phyloP scores from a whole-genome alignment of 2,329 filamentous ascomycete species.

The Ceratocystis eucalypticola region DNA sequence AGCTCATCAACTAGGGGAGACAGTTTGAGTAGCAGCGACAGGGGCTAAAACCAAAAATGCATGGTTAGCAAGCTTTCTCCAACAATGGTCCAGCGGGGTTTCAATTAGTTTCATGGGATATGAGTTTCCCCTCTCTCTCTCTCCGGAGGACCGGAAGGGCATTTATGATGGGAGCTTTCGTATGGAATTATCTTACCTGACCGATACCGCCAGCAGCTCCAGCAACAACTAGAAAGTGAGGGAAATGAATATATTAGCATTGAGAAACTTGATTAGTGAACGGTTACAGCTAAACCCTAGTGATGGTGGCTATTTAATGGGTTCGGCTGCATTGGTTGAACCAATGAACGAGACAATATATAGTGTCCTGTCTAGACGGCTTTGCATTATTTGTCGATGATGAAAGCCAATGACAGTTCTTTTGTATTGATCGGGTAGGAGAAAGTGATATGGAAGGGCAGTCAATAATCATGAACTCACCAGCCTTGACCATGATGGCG shows the following conservation, averaged over 20 bases:
- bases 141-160: constrained; percentile 1
- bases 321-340: not conserved
- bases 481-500: constrained; percentile 46
- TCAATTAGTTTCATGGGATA: not conserved
- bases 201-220: constrained; percentile 97
- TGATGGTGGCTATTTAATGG: not conserved
- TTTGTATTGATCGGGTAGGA: not conserved
- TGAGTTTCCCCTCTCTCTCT: too few species aligned
- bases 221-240: constrained; percentile 53
- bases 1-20: constrained; percentile 82
- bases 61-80: constrained; percentile 19
- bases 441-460: not conserved
- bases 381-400: not conserved
- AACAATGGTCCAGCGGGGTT: constrained; percentile 12
- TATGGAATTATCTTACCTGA: constrained; percentile 48
- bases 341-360: constrained; percentile 4
- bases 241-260: constrained; percentile 19
- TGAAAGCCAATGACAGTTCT: not conserved
- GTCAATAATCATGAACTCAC: constrained; percentile 29
- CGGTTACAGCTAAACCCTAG: not conserved
- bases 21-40: constrained; percentile 92
- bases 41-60: constrained; percentile 45
- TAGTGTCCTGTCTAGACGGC: not conserved
- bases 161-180: not conserved
- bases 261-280: constrained; percentile 4